phyloP scores from a whole-genome alignment of 2,329 filamentous ascomycete genomes.

The Emergomyces pasteurianus region DNA sequence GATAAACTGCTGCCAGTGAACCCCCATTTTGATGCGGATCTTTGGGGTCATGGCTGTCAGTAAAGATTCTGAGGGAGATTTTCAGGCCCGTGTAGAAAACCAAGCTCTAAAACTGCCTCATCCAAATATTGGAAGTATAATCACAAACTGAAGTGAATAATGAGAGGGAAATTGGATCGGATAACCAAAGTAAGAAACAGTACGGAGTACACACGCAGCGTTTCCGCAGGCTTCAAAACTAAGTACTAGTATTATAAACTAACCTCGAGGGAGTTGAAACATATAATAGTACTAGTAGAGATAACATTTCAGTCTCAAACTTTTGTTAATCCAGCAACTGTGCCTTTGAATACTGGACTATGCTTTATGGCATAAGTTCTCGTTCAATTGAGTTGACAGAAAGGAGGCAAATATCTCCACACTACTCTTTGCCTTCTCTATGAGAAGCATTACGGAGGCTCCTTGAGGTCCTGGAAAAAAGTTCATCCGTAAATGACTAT shows the following conservation, averaged over 20 bases:
- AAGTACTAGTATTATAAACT: too few relatives aligned
- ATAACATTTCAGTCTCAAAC: background rate
- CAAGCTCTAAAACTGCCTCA: background rate
- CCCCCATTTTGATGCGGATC: background rate
- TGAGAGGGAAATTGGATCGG: background rate
- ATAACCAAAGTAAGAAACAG: too few relatives aligned
- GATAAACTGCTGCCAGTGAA: background rate
- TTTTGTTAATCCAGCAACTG: background rate
- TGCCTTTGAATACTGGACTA: background rate
- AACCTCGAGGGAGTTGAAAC: background rate
- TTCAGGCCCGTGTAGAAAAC: too few relatives aligned
- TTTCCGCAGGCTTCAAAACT: background rate
- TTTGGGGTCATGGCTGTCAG: background rate
- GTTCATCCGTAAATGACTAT: too few relatives aligned
- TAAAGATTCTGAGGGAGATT: background rate
- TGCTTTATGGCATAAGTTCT: background rate
- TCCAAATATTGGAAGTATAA: background rate
- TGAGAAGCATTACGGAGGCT: too few relatives aligned
- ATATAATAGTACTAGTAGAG: too few relatives aligned
- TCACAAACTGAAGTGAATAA: background rate
- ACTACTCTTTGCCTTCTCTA: too few relatives aligned
- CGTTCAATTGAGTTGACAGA: background rate
- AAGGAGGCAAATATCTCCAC: background rate
- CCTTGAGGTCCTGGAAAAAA: background rate
- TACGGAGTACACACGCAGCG: background rate